phyloP scores from a whole-genome alignment of 2,329 filamentous ascomycete genomes.

The Cladophialophora yegresii region DNA sequence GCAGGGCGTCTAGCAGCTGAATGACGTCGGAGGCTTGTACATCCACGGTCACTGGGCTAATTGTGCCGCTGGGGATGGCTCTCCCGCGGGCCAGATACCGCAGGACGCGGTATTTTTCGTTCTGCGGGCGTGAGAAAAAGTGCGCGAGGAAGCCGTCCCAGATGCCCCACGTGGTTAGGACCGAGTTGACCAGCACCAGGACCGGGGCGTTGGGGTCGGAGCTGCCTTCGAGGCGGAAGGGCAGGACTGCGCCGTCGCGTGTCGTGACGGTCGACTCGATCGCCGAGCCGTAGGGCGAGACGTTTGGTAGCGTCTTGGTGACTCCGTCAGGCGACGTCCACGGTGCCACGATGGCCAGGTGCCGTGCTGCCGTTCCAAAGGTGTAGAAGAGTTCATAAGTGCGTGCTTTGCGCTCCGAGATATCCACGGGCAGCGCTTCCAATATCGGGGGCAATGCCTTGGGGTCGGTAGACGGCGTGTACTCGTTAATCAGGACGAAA shows the following conservation, averaged over 20 bases:
- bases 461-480: slow-evolving; percentile 66
- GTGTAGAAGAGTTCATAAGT: slow-evolving; percentile 74
- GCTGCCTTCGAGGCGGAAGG: slow-evolving; percentile 72
- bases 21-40: slow-evolving; percentile 68
- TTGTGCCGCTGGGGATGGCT: slow-evolving; percentile 45
- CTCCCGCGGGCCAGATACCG: slow-evolving; percentile 78
- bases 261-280: slow-evolving; percentile 70
- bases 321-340: slow-evolving; percentile 59
- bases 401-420: slow-evolving; percentile 60
- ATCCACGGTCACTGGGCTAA: slow-evolving; percentile 56
- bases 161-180: slow-evolving; percentile 75
- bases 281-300: slow-evolving; percentile 44
- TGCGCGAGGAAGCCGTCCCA: slow-evolving; percentile 73
- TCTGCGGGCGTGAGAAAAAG: slow-evolving; percentile 57
- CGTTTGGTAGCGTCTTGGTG: slow-evolving; percentile 58
- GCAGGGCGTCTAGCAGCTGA: slow-evolving; percentile 66
- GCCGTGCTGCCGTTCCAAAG: slow-evolving; percentile 73
- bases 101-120: slow-evolving; percentile 69
- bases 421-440: slow-evolving; percentile 32
- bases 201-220: slow-evolving; percentile 66
- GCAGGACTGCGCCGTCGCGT: slow-evolving; percentile 66
- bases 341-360: slow-evolving; percentile 57
- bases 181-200: slow-evolving; percentile 76
- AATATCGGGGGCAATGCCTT: not conserved
- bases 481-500: slow-evolving; percentile 73